Conservation (phyloP, 192 early-diverging fungal species). For the Coemansia aciculifera region DNA sequence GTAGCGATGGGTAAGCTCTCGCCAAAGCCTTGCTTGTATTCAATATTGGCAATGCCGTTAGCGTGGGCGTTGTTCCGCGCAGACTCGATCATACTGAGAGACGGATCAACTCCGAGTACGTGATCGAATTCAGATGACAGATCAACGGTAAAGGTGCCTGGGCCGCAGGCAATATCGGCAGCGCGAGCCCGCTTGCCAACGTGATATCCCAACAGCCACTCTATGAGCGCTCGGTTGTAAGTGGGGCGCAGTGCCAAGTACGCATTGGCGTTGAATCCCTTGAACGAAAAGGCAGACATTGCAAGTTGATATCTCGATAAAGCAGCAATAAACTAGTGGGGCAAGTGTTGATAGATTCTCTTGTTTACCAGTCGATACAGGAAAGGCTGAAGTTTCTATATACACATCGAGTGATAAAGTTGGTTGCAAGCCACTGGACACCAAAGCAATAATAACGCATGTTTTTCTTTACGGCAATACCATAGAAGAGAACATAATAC, state of each 20-base stretch:
- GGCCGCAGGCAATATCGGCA: slow-evolving; percentile 38
- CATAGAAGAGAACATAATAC: not conserved
- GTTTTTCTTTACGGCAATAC: no score
- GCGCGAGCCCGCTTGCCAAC: slow-evolving; percentile 6
- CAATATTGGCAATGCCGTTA: slow-evolving; percentile 16
- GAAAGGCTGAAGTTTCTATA: not conserved
- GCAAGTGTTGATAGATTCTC: not conserved
- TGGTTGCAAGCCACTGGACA: not conserved
- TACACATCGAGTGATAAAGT: not conserved
- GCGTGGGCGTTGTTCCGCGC: slow-evolving; percentile 14
- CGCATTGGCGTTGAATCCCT: slow-evolving; percentile 31
- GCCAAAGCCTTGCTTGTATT: slow-evolving; percentile 23
- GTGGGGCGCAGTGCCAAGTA: slow-evolving; percentile 36
- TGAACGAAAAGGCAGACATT: slow-evolving; percentile 36
- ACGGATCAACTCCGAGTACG: slow-evolving; percentile 31
- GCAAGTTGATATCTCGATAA: not conserved
- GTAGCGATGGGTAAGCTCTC: slow-evolving; percentile 28
- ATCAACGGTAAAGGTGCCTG: slow-evolving; percentile 32
- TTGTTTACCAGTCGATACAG: not conserved
- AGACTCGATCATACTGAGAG: slow-evolving; percentile 29
- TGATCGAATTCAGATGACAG: slow-evolving; percentile 17
- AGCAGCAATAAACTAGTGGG: not conserved
- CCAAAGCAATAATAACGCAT: not conserved
- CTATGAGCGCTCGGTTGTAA: slow-evolving; percentile 15
- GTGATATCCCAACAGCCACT: slow-evolving; percentile 32